Conservation (phyloP, 2,329 filamentous ascomycete genomes). For the Trichoderma semiorbis region DNA sequence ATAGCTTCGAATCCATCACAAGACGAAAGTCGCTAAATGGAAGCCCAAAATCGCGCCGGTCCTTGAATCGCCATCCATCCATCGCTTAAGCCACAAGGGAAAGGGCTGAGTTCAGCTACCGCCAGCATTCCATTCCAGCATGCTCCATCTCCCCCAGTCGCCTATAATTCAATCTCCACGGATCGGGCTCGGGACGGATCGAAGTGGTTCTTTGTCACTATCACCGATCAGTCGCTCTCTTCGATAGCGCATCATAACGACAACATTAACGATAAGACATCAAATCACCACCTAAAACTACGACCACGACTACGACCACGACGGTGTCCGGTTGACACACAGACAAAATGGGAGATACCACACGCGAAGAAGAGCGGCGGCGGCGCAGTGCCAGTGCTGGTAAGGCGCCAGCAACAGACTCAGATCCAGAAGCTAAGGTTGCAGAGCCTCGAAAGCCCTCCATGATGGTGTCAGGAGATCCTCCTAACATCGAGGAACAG, state of each 20-base stretch:
- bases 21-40: not conserved
- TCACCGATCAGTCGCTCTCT: not conserved
- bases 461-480: not conserved
- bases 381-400: not conserved
- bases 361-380: not conserved
- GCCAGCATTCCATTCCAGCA: not conserved
- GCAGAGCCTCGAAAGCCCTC: conserved; percentile 3
- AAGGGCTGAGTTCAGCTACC: not conserved
- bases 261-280: not conserved
- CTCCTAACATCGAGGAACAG: conserved; percentile 11
- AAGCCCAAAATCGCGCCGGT: not conserved
- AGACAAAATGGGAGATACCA: conserved; percentile 3
- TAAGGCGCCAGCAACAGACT: not conserved
- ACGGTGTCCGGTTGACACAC: not conserved
- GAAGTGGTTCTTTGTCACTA: not conserved
- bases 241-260: not conserved
- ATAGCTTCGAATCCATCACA: not conserved
- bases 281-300: not conserved
- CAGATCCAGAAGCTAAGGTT: conserved; percentile 2
- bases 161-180: not conserved
- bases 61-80: not conserved
- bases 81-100: not conserved
- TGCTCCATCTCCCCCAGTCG: not conserved
- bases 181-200: not conserved
- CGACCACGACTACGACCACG: not conserved